Evolutionary conservation across 2,329 filamentous ascomycete genomes (phyloP), one percentile per base, ranked within the genome.

Genomic region (Dendryphion nanum): DNA sequence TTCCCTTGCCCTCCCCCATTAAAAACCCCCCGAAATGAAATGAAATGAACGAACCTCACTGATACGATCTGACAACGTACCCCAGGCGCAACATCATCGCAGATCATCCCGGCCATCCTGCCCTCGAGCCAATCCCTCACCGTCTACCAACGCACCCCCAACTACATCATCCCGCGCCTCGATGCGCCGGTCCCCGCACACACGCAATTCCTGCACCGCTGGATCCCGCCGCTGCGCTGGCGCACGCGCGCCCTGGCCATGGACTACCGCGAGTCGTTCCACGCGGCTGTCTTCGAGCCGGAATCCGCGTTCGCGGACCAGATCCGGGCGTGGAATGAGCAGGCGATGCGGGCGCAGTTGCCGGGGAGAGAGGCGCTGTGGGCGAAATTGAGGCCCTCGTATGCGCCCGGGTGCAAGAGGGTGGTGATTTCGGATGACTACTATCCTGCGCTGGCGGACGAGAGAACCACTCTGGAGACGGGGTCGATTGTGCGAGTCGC

Each of bases 381-480:
- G 68, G 67, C 74, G 24, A 71, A 72, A 33, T 57, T 82, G 13
- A 73, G 70, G 0, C 79, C 79, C 2, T 67, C 71, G 12, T 81
- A 80, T 48, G 63, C 68, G 3, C 64, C 72, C 0, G 78, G 77
- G 1, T 79, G 76, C 55, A 79, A 79, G 48, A 63, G 77, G 0
- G 64, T 78, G 21, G 72, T 80, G 40, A 70, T 77, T 38, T 67
- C 62, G 1, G 77, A 81, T 42, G 77, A 81, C 51, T 80, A 75
- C 51, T 80, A 73, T 39, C 73, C 75, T 0, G 66, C 75, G 0
- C 57, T 81, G 4, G 67, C 65, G 0, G 43, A 55, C 14, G 54
- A 66, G 0, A 74, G 80, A 41, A 75, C 79, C 0, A 51, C 47
- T 1, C 66, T 81, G 3, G 76, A 80, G 47, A 81, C 76, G 0